These are phyloP conservation scores for Penicillium verhagenii DNA, from an alignment of 495 filamentous ascomycete species.

Conservation along the genomic window DNA sequence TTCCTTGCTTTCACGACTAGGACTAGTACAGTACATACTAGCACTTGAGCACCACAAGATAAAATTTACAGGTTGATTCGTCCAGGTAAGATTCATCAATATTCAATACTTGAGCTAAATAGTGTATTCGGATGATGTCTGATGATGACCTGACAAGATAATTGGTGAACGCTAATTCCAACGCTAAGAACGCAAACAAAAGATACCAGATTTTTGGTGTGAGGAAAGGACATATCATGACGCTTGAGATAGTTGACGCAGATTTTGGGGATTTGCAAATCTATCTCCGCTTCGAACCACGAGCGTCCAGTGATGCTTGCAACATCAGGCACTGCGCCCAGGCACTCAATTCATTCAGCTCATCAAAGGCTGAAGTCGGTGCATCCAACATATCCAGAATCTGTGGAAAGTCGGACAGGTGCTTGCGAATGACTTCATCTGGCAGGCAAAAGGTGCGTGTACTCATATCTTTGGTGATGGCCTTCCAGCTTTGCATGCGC, in stretches of 20 bases:
- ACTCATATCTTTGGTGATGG: conserved; percentile 48
- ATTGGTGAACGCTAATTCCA: neutral
- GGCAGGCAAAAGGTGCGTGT: conserved; percentile 56
- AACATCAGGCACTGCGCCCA: conserved; percentile 12
- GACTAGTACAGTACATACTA: too few species aligned
- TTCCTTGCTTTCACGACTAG: neutral
- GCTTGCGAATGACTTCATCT: conserved; percentile 54
- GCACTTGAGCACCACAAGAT: too few species aligned
- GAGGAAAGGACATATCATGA: too few species aligned
- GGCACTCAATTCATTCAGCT: conserved; percentile 39
- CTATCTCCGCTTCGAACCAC: too few species aligned
- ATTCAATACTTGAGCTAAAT: too few species aligned
- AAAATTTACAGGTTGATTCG: too few species aligned
- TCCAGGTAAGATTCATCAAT: neutral
- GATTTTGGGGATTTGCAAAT: too few species aligned
- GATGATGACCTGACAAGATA: neutral
- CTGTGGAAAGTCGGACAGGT: conserved; percentile 50
- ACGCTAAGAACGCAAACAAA: neutral
- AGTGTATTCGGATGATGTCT: neutral
- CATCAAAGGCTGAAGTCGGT: conserved; percentile 32
- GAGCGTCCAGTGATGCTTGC: too few species aligned
- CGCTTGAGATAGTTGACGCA: too few species aligned
- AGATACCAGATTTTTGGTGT: too few species aligned
- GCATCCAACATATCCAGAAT: conserved; percentile 56
- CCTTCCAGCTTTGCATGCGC: conserved; percentile 54